Evolutionary conservation across 2,329 filamentous ascomycete species (phyloP).

Genomic region (Xylariaceae sp.): DNA sequence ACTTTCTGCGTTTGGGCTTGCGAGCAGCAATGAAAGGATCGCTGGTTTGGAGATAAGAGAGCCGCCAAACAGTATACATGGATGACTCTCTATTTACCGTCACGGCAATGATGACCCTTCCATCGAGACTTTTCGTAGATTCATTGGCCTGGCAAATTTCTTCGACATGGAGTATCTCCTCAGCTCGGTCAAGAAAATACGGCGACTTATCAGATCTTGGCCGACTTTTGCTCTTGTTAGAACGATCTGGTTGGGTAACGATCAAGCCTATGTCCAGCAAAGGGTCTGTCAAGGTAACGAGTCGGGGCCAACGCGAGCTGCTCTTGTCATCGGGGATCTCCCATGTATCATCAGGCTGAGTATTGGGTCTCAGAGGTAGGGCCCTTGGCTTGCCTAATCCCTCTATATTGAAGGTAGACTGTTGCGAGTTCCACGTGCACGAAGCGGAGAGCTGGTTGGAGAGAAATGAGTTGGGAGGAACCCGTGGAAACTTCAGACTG

Average conservation of each 20-base stretch:
- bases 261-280: slow-evolving; percentile 80
- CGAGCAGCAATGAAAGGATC: slow-evolving; percentile 47
- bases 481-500: slow-evolving; percentile 53
- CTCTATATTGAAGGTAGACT: slow-evolving; percentile 52
- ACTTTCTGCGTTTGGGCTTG: slow-evolving; percentile 42
- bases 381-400: slow-evolving; percentile 51
- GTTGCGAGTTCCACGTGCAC: slow-evolving; percentile 44
- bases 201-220: slow-evolving; percentile 39
- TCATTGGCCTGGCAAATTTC: slow-evolving; percentile 53
- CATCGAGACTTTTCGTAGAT: slow-evolving; percentile 32
- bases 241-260: slow-evolving; percentile 53
- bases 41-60: slow-evolving; percentile 69
- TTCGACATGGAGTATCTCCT: slow-evolving; percentile 82
- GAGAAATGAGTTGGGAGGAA: slow-evolving; percentile 78
- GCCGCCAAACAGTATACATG: slow-evolving; percentile 78
- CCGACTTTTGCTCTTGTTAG: slow-evolving; percentile 34
- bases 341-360: slow-evolving; percentile 54
- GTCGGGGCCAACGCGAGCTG: slow-evolving; percentile 61
- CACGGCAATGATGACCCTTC: slow-evolving; percentile 65
- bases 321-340: slow-evolving; percentile 48
- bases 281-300: slow-evolving; percentile 82
- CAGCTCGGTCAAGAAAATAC: slow-evolving; percentile 63
- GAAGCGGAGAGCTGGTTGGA: slow-evolving; percentile 58
- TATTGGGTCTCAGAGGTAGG: slow-evolving; percentile 47
- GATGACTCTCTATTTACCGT: slow-evolving; percentile 74